Base-by-base conservation (phyloP, 305 asterid species). In the Striga hermonthica region DNA sequence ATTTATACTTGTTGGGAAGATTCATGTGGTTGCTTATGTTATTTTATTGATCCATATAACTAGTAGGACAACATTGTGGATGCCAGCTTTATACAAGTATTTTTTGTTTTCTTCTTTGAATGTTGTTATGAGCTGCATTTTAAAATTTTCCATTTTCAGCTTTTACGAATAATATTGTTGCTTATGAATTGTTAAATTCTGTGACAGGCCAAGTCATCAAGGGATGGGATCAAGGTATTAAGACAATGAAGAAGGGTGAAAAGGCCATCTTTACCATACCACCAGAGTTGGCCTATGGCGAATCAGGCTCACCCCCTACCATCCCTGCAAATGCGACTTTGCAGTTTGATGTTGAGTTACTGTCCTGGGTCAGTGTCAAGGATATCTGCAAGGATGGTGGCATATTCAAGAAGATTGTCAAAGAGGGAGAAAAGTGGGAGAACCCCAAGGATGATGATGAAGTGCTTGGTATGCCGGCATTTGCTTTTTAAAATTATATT, bases 311-410 rank as follows among this genome's bases (percentile, higher is more conserved):
- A 56, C 95, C 98, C 60, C 97, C 98, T 9, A 84, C 98, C 2
- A 92, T 89, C 62, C 98, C 98, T 63, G 84, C 98, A 3, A 90
- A 87, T 62, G 93, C 98, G 2, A 90, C 96, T 16, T 79, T 92
- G 50, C 90, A 86, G 73, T 92, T 92, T 48, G 98, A 90, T 61
- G 98, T 92, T 41, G 94, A 90, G 69, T 71, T 92, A 58, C 83
- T 92, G 44, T 90, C 97, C 8, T 90, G 97, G 98, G 86, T 70
- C 28, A 92, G 98, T 60, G 95, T 92, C 22, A 92, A 87, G 81
- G 98, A 90, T 76, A 90, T 90, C 55, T 92, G 94, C 83, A 86
- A 92, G 76, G 97, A 92, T 71, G 97, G 97, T 67, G 98, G 98
- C 6, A 76, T 92, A 56, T 87, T 87, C 79, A 92, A 89, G 68